Evolutionary conservation across 2,329 filamentous ascomycete species (phyloP).

Genomic region (Apiospora phragmitis): DNA sequence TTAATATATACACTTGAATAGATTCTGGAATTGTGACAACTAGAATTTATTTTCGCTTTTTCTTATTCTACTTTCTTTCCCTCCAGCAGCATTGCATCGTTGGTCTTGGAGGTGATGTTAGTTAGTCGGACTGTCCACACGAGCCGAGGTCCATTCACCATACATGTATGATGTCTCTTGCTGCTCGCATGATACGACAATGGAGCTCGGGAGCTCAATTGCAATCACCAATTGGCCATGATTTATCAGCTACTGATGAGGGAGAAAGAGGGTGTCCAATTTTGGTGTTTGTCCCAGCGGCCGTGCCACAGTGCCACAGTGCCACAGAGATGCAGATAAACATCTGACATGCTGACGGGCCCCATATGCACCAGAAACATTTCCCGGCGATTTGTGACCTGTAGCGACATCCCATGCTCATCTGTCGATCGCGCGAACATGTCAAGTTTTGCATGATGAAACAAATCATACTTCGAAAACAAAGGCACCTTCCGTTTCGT

Average conservation of each 20-base stretch:
- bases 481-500: not conserved
- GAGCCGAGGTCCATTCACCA: not conserved
- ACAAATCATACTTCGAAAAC: not conserved
- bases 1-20: too few relatives aligned
- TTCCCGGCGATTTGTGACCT: not conserved
- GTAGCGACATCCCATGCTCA: not conserved
- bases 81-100: too few relatives aligned
- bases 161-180: not conserved
- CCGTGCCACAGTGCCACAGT: not conserved
- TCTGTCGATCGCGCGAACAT: not conserved
- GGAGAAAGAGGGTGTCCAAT: not conserved
- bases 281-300: not conserved
- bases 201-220: not conserved
- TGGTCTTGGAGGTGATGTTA: too few relatives aligned
- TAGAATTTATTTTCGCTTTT: too few relatives aligned
- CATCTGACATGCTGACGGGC: not conserved
- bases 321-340: not conserved
- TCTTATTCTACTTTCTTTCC: too few relatives aligned
- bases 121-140: not conserved
- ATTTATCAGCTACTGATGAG: not conserved
- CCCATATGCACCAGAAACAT: too few relatives aligned
- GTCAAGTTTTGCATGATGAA: not conserved
- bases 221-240: not conserved
- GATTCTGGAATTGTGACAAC: too few relatives aligned
- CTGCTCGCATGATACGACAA: not conserved